Evolutionary conservation across 495 filamentous ascomycete genomes (phyloP).

Genomic region (Beverwykella pulmonaria): DNA sequence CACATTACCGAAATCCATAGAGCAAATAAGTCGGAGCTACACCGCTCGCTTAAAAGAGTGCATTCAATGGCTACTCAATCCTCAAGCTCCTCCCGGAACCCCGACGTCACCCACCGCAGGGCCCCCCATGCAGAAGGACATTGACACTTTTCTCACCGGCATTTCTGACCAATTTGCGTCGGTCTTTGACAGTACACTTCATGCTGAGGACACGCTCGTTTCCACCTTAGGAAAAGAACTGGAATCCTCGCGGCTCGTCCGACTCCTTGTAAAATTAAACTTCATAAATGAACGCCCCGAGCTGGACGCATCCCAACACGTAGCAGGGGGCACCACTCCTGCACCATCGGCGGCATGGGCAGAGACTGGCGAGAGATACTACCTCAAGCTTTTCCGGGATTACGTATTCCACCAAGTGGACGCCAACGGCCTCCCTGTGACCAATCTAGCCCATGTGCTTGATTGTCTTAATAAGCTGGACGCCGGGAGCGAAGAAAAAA

Average conservation of each 20-base stretch:
- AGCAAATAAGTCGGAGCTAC: slow-evolving; percentile 72
- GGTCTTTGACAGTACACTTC: slow-evolving; percentile 72
- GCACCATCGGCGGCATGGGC: slow-evolving; percentile 59
- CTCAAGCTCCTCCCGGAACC: slow-evolving; percentile 33
- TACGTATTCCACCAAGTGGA: slow-evolving; percentile 97
- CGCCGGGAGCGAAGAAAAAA: slow-evolving; percentile 82
- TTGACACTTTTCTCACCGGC: slow-evolving; percentile 74
- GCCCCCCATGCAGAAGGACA: slow-evolving; percentile 56
- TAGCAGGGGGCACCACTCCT: slow-evolving; percentile 16
- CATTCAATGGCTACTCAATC: slow-evolving; percentile 72
- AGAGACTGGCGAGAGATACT: slow-evolving; percentile 87
- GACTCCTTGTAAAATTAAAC: slow-evolving; percentile 80
- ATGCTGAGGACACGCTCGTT: slow-evolving; percentile 71
- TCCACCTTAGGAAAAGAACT: slow-evolving; percentile 75
- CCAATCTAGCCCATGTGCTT: slow-evolving; percentile 84
- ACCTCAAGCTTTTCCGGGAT: slow-evolving; percentile 90
- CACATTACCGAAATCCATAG: slow-evolving; percentile 64
- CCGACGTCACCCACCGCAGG: slow-evolving; percentile 45
- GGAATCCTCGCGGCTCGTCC: slow-evolving; percentile 85
- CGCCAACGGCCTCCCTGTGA: slow-evolving; percentile 72
- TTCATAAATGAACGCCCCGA: slow-evolving; percentile 88
- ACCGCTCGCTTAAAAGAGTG: slow-evolving; percentile 72
- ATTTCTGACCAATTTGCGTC: slow-evolving; percentile 73
- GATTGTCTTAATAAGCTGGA: slow-evolving; percentile 87
- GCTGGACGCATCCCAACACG: slow-evolving; percentile 62